Evolutionary conservation across 352 stramenopile species (phyloP).

Genomic region (Pythium apleroticum): DNA sequence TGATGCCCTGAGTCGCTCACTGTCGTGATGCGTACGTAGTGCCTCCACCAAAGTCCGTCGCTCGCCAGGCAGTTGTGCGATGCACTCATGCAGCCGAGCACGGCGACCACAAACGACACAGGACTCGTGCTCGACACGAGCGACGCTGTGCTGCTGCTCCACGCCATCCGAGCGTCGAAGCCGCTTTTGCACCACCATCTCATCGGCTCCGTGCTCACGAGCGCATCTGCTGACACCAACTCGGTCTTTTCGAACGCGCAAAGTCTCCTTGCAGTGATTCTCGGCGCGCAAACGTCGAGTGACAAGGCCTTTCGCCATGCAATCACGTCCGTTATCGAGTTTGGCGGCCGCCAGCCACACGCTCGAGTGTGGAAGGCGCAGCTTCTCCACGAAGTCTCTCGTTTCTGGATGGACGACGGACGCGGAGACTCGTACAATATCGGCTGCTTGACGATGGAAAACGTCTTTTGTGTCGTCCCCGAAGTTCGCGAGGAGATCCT

Average conservation of each 20-base stretch:
- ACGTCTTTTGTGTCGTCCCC: constrained; percentile 15
- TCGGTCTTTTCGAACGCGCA: constrained; percentile 47
- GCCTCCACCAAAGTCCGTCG: constrained; percentile 54
- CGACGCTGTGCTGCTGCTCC: constrained; percentile 69
- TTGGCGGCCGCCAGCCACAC: constrained; percentile 67
- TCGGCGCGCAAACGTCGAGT: not conserved
- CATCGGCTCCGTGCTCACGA: not conserved
- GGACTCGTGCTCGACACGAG: constrained; percentile 40
- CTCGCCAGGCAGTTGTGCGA: constrained; percentile 48
- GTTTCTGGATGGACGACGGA: constrained; percentile 50
- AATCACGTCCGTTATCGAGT: constrained; percentile 41
- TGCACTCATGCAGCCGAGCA: constrained; percentile 39
- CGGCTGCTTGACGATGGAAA: constrained; percentile 8
- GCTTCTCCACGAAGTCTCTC: constrained; percentile 68
- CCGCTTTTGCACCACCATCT: constrained; percentile 72
- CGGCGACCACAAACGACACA: constrained; percentile 5
- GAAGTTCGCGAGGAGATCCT: constrained; percentile 28
- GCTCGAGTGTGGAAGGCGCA: constrained; percentile 75
- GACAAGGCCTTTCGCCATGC: constrained; percentile 9
- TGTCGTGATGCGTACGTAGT: constrained; percentile 28
- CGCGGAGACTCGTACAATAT: not conserved
- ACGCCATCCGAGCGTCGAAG: constrained; percentile 73
- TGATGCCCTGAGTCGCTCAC: not conserved
- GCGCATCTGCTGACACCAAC: constrained; percentile 26
- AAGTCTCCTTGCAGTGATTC: constrained; percentile 35